Conservation (phyloP, 208 protist genomes). For the Wallacemonas rigidus region DNA sequence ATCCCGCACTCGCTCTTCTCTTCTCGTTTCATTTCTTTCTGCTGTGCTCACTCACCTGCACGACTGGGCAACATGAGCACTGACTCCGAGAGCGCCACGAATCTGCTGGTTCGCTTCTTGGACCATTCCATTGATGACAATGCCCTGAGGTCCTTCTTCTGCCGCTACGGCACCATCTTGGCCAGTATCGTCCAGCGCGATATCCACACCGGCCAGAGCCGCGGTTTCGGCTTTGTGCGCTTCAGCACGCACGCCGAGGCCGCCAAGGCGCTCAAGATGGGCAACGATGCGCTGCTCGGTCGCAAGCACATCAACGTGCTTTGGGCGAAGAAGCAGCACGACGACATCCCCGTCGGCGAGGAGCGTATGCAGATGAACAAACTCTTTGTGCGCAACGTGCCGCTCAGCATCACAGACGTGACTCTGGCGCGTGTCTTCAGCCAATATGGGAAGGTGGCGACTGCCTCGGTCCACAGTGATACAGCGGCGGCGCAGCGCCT, state of each 20-base stretch:
- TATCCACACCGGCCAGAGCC: conserved; percentile 50
- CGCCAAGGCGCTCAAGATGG: conserved; percentile 19
- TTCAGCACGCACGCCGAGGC: conserved; percentile 31
- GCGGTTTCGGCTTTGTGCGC: conserved; percentile 48
- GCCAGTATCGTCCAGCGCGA: conserved; percentile 54
- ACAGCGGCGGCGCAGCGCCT: conserved; percentile 13
- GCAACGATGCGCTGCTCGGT: conserved; percentile 17
- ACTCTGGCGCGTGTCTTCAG: conserved; percentile 19
- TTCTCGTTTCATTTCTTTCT: not conserved
- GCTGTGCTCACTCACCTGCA: too few relatives aligned
- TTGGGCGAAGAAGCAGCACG: conserved; percentile 43
- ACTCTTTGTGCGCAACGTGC: conserved; percentile 61
- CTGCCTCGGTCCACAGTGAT: conserved; percentile 38
- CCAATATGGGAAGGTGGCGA: conserved; percentile 26
- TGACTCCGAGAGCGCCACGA: conserved; percentile 35
- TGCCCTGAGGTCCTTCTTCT: conserved; percentile 31
- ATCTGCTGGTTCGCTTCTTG: conserved; percentile 49
- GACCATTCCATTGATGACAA: conserved; percentile 36
- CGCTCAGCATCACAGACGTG: conserved; percentile 27
- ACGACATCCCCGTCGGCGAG: conserved; percentile 30
- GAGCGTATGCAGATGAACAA: conserved; percentile 41
- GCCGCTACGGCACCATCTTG: conserved; percentile 31
- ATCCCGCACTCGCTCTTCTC: not conserved
- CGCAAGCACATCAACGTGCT: conserved; percentile 30
- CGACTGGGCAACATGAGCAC: not conserved